phyloP scores from a whole-genome alignment of 306 rosid species.

The Quercus robur region DNA sequence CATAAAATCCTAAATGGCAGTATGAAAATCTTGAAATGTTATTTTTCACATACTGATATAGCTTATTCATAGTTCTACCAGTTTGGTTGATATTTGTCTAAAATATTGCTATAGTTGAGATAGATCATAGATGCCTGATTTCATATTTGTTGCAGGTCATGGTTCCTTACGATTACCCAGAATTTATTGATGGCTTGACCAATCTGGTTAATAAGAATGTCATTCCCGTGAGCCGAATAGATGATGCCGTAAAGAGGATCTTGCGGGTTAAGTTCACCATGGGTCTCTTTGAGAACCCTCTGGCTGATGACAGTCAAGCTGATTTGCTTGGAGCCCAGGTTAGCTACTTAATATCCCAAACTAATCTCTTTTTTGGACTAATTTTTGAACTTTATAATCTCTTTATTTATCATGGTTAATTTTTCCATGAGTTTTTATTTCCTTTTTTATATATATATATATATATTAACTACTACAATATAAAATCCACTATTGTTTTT shows the following conservation, averaged over 20 bases:
- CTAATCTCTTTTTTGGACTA: neutral
- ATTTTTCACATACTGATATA: neutral
- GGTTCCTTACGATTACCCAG: neutral
- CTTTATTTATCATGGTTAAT: neutral
- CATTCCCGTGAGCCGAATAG: slow-evolving; percentile 6
- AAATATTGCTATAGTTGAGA: too few species aligned
- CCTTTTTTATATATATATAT: neutral
- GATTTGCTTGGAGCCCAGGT: neutral
- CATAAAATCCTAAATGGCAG: too few species aligned
- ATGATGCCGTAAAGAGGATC: slow-evolving; percentile 5
- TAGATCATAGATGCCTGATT: neutral
- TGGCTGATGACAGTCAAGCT: neutral
- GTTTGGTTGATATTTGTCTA: neutral
- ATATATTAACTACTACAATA: neutral
- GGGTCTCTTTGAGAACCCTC: neutral
- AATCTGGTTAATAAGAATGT: neutral
- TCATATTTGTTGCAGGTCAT: neutral
- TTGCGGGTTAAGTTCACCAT: neutral
- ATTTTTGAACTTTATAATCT: neutral
- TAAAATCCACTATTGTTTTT: too few species aligned
- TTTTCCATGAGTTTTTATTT: neutral
- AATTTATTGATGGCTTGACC: neutral
- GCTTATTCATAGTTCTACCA: neutral
- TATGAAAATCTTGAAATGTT: too few species aligned
- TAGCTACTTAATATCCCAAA: neutral